Base-by-base conservation (phyloP, 2,329 filamentous ascomycete species). In the Aspergillus japonicus region DNA sequence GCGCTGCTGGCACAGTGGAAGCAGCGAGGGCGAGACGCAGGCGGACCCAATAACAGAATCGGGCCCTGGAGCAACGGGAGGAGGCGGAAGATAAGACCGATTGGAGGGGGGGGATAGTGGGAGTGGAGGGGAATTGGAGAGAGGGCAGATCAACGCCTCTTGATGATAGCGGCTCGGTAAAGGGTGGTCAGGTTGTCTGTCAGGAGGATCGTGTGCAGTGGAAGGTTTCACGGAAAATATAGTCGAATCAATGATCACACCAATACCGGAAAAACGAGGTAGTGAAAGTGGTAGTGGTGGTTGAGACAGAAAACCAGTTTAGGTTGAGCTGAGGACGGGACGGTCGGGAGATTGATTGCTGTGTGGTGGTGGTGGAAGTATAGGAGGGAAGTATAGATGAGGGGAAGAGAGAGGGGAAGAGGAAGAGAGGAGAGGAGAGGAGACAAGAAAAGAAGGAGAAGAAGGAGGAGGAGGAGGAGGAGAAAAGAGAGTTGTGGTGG, bases 361-460 rank as follows among this genome's bases (percentile, higher is more conserved):
- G 6, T 26, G 26, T 16, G 29, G 16, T 44, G 33, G 16, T 44
- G 33, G 31, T 16, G 23, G 47, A n/a, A 50, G 26, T 26, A 42
- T 35, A 44, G n/a, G 50, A 23, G 31, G 23, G 12, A 51, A 23
- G 31, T 52, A 54, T 53, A 53, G 39, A 49, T 24, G 53, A 50
- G 31, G 56, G 23, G 51, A 48, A 48, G 21, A 26, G 48, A 16
- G 14, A 47, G 39, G 24, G 42, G 48, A 35, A 35, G 51, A 48
- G 29, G 23, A 48, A 47, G 52, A 57, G 24, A 60, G 62, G 64
- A 59, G 60, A 62, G 53, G 51, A 62, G 61, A 54, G 23, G 62
- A 56, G 49, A 44, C 42, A 58, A 49, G 47, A 54, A 23, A 16
- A 59, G 59, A n/a, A 62, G 64, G 39, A 31, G 48, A 24, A 35